These are phyloP conservation scores for Epipyxis sp. DNA, from an alignment of 108 stramenopile species.

Conservation along the genomic window DNA sequence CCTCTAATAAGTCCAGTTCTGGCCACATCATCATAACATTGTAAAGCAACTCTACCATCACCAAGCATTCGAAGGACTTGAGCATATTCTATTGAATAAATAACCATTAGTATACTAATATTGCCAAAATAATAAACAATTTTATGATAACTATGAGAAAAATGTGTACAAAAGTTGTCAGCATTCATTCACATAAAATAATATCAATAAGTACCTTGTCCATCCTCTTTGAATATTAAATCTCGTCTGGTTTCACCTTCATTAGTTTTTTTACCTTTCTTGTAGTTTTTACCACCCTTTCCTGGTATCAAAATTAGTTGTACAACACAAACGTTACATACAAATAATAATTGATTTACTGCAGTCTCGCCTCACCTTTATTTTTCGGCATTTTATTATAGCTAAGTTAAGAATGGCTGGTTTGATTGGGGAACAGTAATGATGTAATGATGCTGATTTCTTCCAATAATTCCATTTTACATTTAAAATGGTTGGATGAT, in stretches of 20 bases:
- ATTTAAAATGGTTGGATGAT: too few species aligned
- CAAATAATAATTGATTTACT: too few species aligned
- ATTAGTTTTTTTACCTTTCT: conserved; percentile 84
- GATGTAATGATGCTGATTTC: too few species aligned
- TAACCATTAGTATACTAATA: neutral
- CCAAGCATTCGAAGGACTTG: conserved; percentile 97
- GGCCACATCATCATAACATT: conserved; percentile 97
- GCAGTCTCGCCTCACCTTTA: conserved; percentile 34
- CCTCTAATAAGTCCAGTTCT: conserved; percentile 97
- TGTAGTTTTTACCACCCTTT: conserved; percentile 98
- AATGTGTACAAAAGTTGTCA: neutral
- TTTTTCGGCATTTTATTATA: conserved; percentile 44
- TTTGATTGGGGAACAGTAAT: too few species aligned
- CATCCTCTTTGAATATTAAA: conserved; percentile 97
- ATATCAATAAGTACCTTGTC: conserved; percentile 40
- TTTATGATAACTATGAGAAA: neutral
- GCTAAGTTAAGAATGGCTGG: too few species aligned
- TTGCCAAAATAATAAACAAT: neutral
- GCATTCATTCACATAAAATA: too few species aligned
- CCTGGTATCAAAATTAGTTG: conserved; percentile 58
- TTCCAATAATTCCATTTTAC: too few species aligned
- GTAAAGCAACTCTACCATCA: conserved; percentile 94
- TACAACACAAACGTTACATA: too few species aligned
- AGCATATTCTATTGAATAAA: conserved; percentile 39
- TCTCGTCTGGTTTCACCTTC: conserved; percentile 97